Percentiles rank a stretch among this genome's conserved stretches.
phyloP scores from a whole-genome alignment of 2,329 filamentous ascomycete genomes.

The Diaporthe vexans region DNA sequence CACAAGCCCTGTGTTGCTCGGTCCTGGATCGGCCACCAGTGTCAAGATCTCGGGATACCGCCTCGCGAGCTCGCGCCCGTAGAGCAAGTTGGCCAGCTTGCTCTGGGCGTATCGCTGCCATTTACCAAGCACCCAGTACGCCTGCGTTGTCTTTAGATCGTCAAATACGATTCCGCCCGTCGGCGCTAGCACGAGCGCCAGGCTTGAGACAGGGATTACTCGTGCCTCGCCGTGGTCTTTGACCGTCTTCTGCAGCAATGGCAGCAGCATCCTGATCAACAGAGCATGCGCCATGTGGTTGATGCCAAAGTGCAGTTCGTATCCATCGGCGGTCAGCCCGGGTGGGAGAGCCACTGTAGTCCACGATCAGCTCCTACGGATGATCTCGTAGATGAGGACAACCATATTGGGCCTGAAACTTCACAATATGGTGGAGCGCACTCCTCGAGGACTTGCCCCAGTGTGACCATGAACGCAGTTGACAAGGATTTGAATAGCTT shows the following conservation, averaged over 20 bases:
- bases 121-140: slow-evolving; percentile 40
- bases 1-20: slow-evolving; percentile 44
- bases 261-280: slow-evolving; percentile 47
- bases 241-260: slow-evolving; percentile 49
- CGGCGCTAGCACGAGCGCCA: slow-evolving; percentile 18
- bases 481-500: neutral
- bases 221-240: slow-evolving; percentile 35
- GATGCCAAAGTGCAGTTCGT: slow-evolving; percentile 63
- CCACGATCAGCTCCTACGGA: neutral
- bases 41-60: slow-evolving; percentile 46
- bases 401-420: too few species aligned
- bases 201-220: slow-evolving; percentile 31
- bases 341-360: slow-evolving; percentile 10
- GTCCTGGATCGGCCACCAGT: slow-evolving; percentile 48
- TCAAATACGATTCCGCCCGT: slow-evolving; percentile 44
- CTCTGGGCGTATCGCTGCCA: slow-evolving; percentile 50
- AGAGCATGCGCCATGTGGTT: slow-evolving; percentile 65
- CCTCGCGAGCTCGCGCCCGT: slow-evolving; percentile 47
- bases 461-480: neutral
- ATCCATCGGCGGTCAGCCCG: slow-evolving; percentile 56
- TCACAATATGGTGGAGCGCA: too few species aligned
- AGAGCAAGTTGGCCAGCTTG: slow-evolving; percentile 51
- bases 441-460: too few species aligned
- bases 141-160: slow-evolving; percentile 46
- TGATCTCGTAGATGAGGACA: too few species aligned